Evolutionary conservation across 2,329 filamentous ascomycete species (phyloP).

Genomic region (Colletotrichum lupini): DNA sequence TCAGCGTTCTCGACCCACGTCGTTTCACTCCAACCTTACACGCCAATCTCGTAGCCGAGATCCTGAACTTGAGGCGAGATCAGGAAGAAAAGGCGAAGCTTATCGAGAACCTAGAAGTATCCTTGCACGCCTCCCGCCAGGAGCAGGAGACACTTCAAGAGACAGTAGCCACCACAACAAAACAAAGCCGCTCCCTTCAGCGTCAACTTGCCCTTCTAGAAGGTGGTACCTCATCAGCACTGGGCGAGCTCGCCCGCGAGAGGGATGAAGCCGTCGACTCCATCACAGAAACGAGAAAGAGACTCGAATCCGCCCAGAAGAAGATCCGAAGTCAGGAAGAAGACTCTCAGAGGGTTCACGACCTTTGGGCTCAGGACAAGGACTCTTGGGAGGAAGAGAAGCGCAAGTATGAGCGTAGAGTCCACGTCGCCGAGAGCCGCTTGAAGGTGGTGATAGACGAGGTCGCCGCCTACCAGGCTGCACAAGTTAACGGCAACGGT

Average conservation of each 20-base stretch:
- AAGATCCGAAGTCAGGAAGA: slow-evolving; percentile 84
- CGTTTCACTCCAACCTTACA: slow-evolving; percentile 96
- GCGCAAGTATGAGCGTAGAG: slow-evolving; percentile 82
- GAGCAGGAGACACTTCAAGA: slow-evolving; percentile 80
- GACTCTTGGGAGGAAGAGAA: slow-evolving; percentile 87
- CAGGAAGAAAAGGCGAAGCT: slow-evolving; percentile 89
- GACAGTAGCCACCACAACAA: slow-evolving; percentile 70
- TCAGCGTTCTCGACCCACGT: slow-evolving; percentile 84
- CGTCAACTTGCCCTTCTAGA: slow-evolving; percentile 89
- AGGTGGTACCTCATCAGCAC: slow-evolving; percentile 85
- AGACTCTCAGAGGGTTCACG: slow-evolving; percentile 80
- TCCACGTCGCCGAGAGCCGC: slow-evolving; percentile 90
- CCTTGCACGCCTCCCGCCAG: slow-evolving; percentile 74
- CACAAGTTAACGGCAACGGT: slow-evolving; percentile 54
- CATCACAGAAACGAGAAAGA: slow-evolving; percentile 77
- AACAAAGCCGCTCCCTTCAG: slow-evolving; percentile 84
- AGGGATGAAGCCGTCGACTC: slow-evolving; percentile 84
- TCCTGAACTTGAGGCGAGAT: slow-evolving; percentile 85
- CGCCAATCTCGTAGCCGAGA: slow-evolving; percentile 94
- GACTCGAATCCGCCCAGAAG: slow-evolving; percentile 82
- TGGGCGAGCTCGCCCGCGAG: slow-evolving; percentile 86
- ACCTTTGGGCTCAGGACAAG: slow-evolving; percentile 86
- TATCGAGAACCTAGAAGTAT: slow-evolving; percentile 86
- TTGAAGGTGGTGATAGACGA: slow-evolving; percentile 88
- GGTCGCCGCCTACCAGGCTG: slow-evolving; percentile 76